Conservation (phyloP, 176 grass and related monocot species). For the Lolium rigidum region DNA sequence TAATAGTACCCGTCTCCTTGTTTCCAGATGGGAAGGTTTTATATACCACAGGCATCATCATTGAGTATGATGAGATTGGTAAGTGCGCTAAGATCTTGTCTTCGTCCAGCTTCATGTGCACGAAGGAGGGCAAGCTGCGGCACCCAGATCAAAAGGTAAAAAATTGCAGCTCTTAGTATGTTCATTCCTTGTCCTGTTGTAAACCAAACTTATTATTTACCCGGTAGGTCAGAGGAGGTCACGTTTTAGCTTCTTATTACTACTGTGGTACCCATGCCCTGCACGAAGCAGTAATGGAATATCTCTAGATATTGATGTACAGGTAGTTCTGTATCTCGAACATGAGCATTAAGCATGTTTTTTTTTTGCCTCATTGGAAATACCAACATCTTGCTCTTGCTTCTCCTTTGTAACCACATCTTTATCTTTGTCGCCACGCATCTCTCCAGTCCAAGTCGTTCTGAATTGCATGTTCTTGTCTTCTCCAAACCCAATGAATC, state of each 20-base stretch:
- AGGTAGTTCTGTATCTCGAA: not conserved
- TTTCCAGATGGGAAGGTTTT: not conserved
- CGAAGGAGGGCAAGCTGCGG: not conserved
- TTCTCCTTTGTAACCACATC: not conserved
- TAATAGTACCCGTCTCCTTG: not conserved
- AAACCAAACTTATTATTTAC: conserved; percentile 5
- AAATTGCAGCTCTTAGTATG: not conserved
- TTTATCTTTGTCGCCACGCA: not conserved
- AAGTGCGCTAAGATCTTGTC: not conserved
- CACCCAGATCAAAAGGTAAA: not conserved
- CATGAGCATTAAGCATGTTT: not conserved
- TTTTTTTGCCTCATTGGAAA: not conserved
- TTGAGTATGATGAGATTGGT: not conserved
- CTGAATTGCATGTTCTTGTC: not conserved
- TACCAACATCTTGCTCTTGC: not conserved
- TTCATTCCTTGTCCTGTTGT: not conserved
- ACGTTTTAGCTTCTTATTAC: conserved; percentile 4
- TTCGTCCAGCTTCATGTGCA: conserved; percentile 10
- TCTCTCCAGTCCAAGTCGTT: not conserved
- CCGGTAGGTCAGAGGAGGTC: not conserved
- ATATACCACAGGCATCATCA: not conserved
- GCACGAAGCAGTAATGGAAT: not conserved
- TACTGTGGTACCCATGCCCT: not conserved
- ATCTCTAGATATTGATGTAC: not conserved
- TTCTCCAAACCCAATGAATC: conserved; percentile 5